phyloP scores from a whole-genome alignment of 2,329 filamentous ascomycete genomes.

The Venturiaceae sp. region DNA sequence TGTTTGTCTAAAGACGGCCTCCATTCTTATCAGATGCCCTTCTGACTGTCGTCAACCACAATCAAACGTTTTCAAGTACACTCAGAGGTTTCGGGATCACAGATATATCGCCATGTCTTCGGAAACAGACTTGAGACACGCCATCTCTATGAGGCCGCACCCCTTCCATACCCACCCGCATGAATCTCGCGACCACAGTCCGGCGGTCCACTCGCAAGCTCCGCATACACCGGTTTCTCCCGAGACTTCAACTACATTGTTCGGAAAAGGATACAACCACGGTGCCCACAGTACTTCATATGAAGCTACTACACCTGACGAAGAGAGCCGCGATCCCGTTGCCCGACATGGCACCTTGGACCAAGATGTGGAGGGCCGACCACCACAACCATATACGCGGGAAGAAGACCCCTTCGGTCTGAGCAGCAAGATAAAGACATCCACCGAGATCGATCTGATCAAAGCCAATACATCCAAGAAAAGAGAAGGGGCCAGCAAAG shows the following conservation, averaged over 20 bases:
- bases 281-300: constrained; percentile 29
- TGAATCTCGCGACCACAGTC: too few species aligned
- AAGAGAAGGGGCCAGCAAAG: constrained; percentile 27
- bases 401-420: constrained; percentile 78
- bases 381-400: constrained; percentile 47
- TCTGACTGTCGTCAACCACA: too few species aligned
- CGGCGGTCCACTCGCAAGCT: constrained; percentile 10
- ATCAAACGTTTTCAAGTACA: too few species aligned
- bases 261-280: constrained; percentile 12
- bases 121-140: constrained; percentile 37
- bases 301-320: constrained; percentile 20
- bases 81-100: too few species aligned
- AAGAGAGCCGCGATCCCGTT: constrained; percentile 16
- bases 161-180: constrained; percentile 30
- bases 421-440: constrained; percentile 65
- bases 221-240: constrained; percentile 12
- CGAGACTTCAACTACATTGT: constrained; percentile 16
- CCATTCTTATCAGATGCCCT: too few species aligned
- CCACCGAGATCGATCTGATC: constrained; percentile 66
- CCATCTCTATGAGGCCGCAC: constrained; percentile 37
- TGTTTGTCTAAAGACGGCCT: too few species aligned
- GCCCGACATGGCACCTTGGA: constrained; percentile 20
- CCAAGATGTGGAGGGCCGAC: constrained; percentile 34
- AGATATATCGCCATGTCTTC: constrained; percentile 13
- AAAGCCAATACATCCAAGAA: constrained; percentile 73